Evolutionary conservation across 1,284 basidiomycete species (phyloP).

Genomic region (Macrocystidia cucumis): DNA sequence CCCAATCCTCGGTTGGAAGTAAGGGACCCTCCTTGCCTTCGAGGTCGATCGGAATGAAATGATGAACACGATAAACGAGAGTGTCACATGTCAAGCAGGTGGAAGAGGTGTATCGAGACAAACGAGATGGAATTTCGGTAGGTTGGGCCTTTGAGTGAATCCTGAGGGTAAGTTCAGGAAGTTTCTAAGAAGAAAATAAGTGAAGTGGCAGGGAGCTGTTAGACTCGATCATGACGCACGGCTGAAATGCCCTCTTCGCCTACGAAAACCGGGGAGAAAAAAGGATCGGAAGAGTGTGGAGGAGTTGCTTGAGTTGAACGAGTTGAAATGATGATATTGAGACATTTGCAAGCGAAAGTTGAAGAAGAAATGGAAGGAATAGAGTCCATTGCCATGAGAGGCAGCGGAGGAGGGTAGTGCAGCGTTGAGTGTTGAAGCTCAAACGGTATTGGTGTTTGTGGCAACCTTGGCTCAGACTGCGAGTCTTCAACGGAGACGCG

Average conservation of each 20-base stretch:
- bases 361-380: conserved; percentile 10
- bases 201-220: conserved; percentile 1
- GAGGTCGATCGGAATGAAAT: conserved; percentile 46
- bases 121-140: conserved; percentile 37
- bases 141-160: conserved; percentile 42
- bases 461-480: too few relatives aligned
- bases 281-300: conserved; percentile 31
- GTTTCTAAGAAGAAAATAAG: conserved; percentile 33
- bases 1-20: conserved; percentile 66
- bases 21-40: conserved; percentile 62
- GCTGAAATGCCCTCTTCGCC: conserved; percentile 60
- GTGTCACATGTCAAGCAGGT: conserved; percentile 64
- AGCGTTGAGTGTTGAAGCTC: too few relatives aligned
- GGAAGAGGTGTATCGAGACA: conserved; percentile 52
- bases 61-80: conserved; percentile 61
- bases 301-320: conserved; percentile 15
- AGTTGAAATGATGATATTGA: conserved; percentile 54
- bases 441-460: too few relatives aligned
- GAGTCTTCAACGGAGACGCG: conserved; percentile 9
- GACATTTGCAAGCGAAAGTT: conserved; percentile 50
- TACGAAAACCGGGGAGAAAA: conserved; percentile 52
- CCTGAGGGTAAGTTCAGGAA: conserved; percentile 66
- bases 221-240: conserved; percentile 30
- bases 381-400: conserved; percentile 18
- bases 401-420: conserved; percentile 11